phyloP scores from a whole-genome alignment of 2,329 filamentous ascomycete genomes.

The Cladophialophora yegresii region DNA sequence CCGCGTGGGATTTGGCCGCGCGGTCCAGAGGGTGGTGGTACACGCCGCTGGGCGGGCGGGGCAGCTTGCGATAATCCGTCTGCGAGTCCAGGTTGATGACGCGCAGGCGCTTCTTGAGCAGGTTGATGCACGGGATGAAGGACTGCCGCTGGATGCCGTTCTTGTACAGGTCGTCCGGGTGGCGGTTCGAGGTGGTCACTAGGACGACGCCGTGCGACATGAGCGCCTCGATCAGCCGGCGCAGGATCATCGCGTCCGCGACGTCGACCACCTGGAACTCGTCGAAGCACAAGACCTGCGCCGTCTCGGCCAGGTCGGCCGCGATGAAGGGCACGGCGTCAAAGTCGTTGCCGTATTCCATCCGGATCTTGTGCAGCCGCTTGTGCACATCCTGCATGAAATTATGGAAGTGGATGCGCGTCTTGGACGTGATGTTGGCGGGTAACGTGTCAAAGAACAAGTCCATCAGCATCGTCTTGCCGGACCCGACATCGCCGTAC shows the following conservation, averaged over 20 bases:
- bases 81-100: slow-evolving; percentile 94
- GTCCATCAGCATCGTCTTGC: slow-evolving; percentile 99
- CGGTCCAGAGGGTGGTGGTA: slow-evolving; percentile 86
- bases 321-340: slow-evolving; percentile 91
- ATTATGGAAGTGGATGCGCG: slow-evolving; percentile 96
- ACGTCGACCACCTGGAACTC: slow-evolving; percentile 99
- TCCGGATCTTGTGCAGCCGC: slow-evolving; percentile 84
- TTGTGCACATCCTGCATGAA: slow-evolving; percentile 99
- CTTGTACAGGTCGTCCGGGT: slow-evolving; percentile 94
- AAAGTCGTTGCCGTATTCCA: slow-evolving; percentile 82
- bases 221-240: slow-evolving; percentile 79
- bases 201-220: slow-evolving; percentile 98
- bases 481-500: slow-evolving; percentile 93
- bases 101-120: slow-evolving; percentile 78
- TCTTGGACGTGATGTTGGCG: slow-evolving; percentile 74
- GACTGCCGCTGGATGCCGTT: slow-evolving; percentile 96
- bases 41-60: slow-evolving; percentile 85
- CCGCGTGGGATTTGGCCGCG: slow-evolving; percentile 75
- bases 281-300: slow-evolving; percentile 91
- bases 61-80: slow-evolving; percentile 97
- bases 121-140: slow-evolving; percentile 91
- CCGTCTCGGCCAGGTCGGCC: slow-evolving; percentile 84
- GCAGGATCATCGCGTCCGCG: slow-evolving; percentile 95
- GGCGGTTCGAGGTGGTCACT: slow-evolving; percentile 94
- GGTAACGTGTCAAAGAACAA: slow-evolving; percentile 94